Conservation (phyloP, 2,329 filamentous ascomycete species). For the Trichoderma hamatum region DNA sequence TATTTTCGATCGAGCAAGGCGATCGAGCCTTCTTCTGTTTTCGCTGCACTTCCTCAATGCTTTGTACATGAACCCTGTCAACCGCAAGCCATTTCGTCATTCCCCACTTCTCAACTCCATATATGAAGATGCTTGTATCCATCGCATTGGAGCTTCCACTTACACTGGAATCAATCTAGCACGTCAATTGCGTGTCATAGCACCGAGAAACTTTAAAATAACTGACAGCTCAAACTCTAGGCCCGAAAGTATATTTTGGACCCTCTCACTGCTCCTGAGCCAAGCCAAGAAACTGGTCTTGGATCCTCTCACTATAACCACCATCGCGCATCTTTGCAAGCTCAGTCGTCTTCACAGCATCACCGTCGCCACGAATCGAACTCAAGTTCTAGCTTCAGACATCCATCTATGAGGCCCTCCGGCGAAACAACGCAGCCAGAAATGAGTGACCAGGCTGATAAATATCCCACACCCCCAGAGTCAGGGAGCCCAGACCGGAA, state of each 20-base stretch:
- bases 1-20: background rate
- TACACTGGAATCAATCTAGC: background rate
- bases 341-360: background rate
- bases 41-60: background rate
- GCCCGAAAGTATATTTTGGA: conserved; percentile 69
- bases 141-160: background rate
- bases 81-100: conserved; percentile 12
- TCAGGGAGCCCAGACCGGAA: conserved; percentile 55
- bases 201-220: background rate
- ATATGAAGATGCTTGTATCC: background rate
- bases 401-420: background rate
- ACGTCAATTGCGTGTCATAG: background rate
- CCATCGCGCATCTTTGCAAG: conserved; percentile 29
- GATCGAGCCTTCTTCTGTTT: background rate
- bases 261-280: conserved; percentile 68
- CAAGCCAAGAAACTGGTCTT: conserved; percentile 68
- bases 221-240: conserved; percentile 44
- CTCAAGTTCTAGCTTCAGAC: background rate
- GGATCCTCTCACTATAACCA: conserved; percentile 57
- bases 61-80: background rate
- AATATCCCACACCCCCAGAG: conserved; percentile 51
- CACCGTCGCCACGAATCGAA: background rate
- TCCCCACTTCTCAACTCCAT: conserved; percentile 17
- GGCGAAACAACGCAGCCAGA: background rate
- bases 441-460: background rate